Percentiles rank a stretch among this genome's conserved stretches.
Evolutionary conservation across 768 basidiomycete species (phyloP).

Genomic region (Podaxis rugospora): DNA sequence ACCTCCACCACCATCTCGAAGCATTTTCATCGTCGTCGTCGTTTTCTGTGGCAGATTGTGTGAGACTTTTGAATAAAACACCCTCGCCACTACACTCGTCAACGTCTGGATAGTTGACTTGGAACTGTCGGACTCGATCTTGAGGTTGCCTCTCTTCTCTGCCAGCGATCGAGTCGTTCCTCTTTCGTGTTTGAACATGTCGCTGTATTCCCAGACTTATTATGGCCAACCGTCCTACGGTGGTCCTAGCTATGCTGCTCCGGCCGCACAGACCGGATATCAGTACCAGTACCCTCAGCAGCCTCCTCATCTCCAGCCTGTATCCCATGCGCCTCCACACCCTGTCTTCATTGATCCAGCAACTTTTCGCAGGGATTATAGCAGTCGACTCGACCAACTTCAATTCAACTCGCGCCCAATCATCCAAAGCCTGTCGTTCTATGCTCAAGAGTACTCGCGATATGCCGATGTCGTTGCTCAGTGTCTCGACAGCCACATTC

Average conservation of each 20-base stretch:
- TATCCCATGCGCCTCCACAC: conserved; percentile 29
- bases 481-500: conserved; percentile 80
- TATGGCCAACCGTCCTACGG: conserved; percentile 57
- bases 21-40: conserved; percentile 16
- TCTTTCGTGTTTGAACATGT: conserved; percentile 33
- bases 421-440: conserved; percentile 89
- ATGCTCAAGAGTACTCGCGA: conserved; percentile 81
- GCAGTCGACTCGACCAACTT: conserved; percentile 69
- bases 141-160: conserved; percentile 17
- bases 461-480: conserved; percentile 78
- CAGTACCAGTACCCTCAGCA: conserved; percentile 33
- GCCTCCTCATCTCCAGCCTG: conserved; percentile 42
- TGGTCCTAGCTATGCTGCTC: conserved; percentile 35
- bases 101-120: conserved; percentile 14
- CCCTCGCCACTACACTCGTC: conserved; percentile 19
- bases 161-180: conserved; percentile 13
- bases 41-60: conserved; percentile 42
- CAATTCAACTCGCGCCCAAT: conserved; percentile 93
- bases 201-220: conserved; percentile 59
- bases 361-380: conserved; percentile 63
- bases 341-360: conserved; percentile 27
- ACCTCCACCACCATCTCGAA: conserved; percentile 17
- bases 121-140: conserved; percentile 11
- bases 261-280: conserved; percentile 33
- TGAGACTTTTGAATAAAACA: conserved; percentile 42